Conservation (phyloP, 768 basidiomycete genomes). For the Atractiella rhizophila region DNA sequence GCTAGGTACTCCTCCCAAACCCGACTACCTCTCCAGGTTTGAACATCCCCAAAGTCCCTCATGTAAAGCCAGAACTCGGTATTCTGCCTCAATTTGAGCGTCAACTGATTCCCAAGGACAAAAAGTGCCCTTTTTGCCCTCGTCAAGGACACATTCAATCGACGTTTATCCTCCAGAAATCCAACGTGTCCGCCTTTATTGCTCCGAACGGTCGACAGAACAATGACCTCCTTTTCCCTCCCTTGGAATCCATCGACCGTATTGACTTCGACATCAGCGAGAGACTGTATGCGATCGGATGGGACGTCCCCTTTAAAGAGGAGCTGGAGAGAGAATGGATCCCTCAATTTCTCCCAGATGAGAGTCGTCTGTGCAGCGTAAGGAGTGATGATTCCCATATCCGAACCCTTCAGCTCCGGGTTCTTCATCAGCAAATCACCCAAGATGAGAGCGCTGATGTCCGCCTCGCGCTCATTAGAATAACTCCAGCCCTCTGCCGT, state of each 20-base stretch:
- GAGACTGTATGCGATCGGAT: slow-evolving; percentile 40
- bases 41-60: no score
- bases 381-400: slow-evolving; percentile 81
- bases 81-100: no score
- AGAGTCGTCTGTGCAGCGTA: slow-evolving; percentile 66
- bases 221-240: not conserved
- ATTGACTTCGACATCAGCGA: slow-evolving; percentile 56
- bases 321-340: slow-evolving; percentile 18
- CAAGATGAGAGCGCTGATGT: slow-evolving; percentile 49
- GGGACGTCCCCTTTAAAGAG: slow-evolving; percentile 33
- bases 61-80: no score
- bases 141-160: slow-evolving; percentile 40
- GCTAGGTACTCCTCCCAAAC: no score
- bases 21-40: no score
- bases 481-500: slow-evolving; percentile 41
- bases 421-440: slow-evolving; percentile 58
- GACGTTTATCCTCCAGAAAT: slow-evolving; percentile 71
- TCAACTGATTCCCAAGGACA: no score
- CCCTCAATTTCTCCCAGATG: slow-evolving; percentile 24
- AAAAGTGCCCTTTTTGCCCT: no score
- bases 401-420: slow-evolving; percentile 36
- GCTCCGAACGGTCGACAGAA: slow-evolving; percentile 3
- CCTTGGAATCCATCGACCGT: slow-evolving; percentile 91
- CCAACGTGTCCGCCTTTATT: slow-evolving; percentile 44
- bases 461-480: slow-evolving; percentile 51